Percentiles rank a stretch among this genome's conserved stretches.
Evolutionary conservation across 495 filamentous ascomycete genomes (phyloP).

Genomic region (Penicillium tannophilum): DNA sequence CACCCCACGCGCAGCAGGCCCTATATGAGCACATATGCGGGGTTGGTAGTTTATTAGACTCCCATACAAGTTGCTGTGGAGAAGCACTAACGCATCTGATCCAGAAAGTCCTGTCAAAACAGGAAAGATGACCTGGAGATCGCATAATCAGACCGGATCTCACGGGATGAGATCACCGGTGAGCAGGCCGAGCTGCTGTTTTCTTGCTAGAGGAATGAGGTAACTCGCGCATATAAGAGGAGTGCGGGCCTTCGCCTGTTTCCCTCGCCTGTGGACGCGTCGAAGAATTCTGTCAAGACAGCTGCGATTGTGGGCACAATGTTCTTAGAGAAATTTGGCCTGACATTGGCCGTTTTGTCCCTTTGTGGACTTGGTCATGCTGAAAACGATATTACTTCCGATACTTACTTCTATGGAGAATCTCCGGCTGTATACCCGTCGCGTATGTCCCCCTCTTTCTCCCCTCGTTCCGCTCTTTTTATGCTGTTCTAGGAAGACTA

Average conservation of each 20-base stretch:
- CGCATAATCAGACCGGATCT: background rate
- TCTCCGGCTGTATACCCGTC: conserved; percentile 58
- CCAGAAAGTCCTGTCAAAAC: background rate
- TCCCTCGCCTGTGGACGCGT: background rate
- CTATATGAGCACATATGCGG: background rate
- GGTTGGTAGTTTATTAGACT: background rate
- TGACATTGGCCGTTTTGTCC: conserved; percentile 20
- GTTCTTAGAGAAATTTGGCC: background rate
- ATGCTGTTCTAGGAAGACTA: background rate
- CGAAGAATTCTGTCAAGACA: background rate
- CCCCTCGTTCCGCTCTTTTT: background rate
- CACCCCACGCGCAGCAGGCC: too few relatives aligned
- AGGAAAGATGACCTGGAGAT: background rate
- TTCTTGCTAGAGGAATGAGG: background rate
- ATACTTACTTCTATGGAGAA: conserved; percentile 55
- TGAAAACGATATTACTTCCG: conserved; percentile 23
- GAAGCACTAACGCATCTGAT: background rate
- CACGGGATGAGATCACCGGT: background rate
- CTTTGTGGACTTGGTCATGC: conserved; percentile 20
- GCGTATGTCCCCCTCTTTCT: conserved; percentile 27
- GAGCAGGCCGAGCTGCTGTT: background rate
- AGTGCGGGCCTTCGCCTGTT: background rate
- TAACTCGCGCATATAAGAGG: background rate
- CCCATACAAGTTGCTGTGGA: background rate
- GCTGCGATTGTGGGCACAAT: background rate